Percentiles rank a stretch among this genome's conserved stretches.
Conservation (phyloP, 1,139 yeast genomes). For the Fermentozyma sake region DNA sequence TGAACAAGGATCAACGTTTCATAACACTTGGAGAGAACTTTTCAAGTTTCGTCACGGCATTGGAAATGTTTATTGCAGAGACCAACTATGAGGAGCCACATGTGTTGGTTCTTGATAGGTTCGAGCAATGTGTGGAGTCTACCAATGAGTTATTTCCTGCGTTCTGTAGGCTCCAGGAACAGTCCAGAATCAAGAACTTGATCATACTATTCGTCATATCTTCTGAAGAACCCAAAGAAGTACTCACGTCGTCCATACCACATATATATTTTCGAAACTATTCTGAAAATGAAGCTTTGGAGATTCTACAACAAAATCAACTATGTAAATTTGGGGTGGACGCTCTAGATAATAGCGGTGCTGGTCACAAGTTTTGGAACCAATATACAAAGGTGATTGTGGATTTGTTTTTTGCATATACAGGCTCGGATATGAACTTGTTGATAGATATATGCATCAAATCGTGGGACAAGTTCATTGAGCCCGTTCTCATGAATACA, state of each 20-base stretch:
- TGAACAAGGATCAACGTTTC: conserved; percentile 5
- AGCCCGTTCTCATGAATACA: conserved; percentile 33
- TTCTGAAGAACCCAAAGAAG: conserved; percentile 43
- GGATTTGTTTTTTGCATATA: conserved; percentile 47
- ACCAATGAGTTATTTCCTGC: conserved; percentile 42
- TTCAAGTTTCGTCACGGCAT: conserved; percentile 38
- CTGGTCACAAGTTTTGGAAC: conserved; percentile 37
- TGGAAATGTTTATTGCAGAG: conserved; percentile 34
- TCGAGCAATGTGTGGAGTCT: conserved; percentile 52
- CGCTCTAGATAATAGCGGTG: conserved; percentile 11
- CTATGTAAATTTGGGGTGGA: conserved; percentile 21
- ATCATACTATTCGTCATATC: conserved; percentile 30
- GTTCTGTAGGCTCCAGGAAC: conserved; percentile 46
- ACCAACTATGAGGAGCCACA: conserved; percentile 37
- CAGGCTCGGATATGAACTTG: conserved; percentile 49
- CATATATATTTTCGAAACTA: conserved; percentile 47
- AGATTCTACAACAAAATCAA: conserved; percentile 28
- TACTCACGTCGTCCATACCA: conserved; percentile 47
- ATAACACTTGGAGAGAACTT: conserved; percentile 38
- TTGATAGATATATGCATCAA: conserved; percentile 38
- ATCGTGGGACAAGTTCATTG: conserved; percentile 51
- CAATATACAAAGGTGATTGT: conserved; percentile 48
- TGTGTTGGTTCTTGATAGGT: conserved; percentile 54
- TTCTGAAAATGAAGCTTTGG: conserved; percentile 33
- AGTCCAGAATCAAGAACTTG: conserved; percentile 26